phyloP scores from a whole-genome alignment of 768 basidiomycete genomes.

The Amanita fuliginea region DNA sequence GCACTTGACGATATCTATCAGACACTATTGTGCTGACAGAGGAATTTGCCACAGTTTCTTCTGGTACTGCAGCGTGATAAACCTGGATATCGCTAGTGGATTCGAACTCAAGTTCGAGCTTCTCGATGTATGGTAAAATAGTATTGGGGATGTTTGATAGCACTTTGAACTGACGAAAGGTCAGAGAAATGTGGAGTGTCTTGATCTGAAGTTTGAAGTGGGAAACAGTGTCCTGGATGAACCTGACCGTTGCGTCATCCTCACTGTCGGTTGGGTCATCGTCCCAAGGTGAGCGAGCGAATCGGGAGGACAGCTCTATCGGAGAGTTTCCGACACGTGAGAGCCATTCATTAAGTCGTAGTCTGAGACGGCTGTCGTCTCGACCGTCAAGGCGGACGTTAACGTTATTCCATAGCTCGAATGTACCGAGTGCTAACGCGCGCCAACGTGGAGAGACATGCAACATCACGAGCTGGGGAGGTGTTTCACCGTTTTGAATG shows the following conservation, averaged over 20 bases:
- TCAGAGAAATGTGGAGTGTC: neutral
- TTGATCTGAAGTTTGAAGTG: neutral
- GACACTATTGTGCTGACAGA: too few relatives aligned
- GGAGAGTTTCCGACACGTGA: neutral
- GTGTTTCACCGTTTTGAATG: too few relatives aligned
- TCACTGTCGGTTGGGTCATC: too few relatives aligned
- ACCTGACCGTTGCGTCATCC: neutral
- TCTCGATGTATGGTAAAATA: neutral
- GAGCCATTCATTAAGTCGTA: neutral
- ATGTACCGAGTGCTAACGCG: too few relatives aligned
- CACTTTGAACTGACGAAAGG: neutral
- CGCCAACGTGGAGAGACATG: too few relatives aligned
- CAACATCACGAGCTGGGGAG: too few relatives aligned
- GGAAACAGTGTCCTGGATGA: neutral
- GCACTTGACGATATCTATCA: too few relatives aligned
- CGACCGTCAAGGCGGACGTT: neutral
- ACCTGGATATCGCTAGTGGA: fast-evolving
- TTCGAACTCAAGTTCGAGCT: neutral
- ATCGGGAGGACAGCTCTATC: neutral
- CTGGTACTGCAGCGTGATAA: neutral
- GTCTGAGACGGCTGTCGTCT: too few relatives aligned
- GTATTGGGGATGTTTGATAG: neutral
- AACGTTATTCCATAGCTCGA: too few relatives aligned
- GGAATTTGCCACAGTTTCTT: too few relatives aligned
- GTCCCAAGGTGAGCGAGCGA: neutral